Conservation (phyloP, 768 basidiomycete genomes). For the Boletus pseudo-olivaceus region DNA sequence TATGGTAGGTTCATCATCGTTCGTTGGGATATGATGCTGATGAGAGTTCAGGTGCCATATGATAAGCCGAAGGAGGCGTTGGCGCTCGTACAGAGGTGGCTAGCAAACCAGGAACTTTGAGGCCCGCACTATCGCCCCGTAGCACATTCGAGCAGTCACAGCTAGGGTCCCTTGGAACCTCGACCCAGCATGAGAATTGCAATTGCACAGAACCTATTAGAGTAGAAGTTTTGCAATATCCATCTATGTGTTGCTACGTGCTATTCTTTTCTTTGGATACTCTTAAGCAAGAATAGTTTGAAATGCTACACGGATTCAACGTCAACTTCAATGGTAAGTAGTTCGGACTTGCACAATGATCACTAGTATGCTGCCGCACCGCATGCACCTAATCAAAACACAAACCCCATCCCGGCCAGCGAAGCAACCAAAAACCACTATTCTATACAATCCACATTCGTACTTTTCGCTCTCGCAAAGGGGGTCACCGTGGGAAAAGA, state of each 20-base stretch:
- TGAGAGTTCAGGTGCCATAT: slow-evolving; percentile 46
- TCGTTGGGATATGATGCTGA: slow-evolving; percentile 2
- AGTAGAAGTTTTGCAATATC: neutral
- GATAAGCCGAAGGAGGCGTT: slow-evolving; percentile 58
- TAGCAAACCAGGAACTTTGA: slow-evolving; percentile 30
- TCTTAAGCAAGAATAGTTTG: neutral
- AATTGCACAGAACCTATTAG: neutral
- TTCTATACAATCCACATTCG: too few relatives aligned
- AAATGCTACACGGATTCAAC: too few relatives aligned
- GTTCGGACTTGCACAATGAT: too few relatives aligned
- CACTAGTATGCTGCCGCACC: too few relatives aligned
- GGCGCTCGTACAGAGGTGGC: slow-evolving; percentile 48
- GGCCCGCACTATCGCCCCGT: too few relatives aligned
- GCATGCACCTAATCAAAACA: too few relatives aligned
- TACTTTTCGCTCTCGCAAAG: too few relatives aligned
- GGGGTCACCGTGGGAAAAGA: too few relatives aligned
- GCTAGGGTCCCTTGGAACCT: neutral
- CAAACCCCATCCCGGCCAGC: too few relatives aligned
- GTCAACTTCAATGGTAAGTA: too few relatives aligned
- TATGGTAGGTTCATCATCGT: slow-evolving; percentile 46
- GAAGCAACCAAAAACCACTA: too few relatives aligned
- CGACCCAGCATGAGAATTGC: neutral
- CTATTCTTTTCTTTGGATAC: neutral
- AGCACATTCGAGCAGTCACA: neutral
- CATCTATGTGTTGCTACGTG: neutral